Evolutionary conservation across 768 basidiomycete genomes (phyloP).

Genomic region (Amanita muscaria): DNA sequence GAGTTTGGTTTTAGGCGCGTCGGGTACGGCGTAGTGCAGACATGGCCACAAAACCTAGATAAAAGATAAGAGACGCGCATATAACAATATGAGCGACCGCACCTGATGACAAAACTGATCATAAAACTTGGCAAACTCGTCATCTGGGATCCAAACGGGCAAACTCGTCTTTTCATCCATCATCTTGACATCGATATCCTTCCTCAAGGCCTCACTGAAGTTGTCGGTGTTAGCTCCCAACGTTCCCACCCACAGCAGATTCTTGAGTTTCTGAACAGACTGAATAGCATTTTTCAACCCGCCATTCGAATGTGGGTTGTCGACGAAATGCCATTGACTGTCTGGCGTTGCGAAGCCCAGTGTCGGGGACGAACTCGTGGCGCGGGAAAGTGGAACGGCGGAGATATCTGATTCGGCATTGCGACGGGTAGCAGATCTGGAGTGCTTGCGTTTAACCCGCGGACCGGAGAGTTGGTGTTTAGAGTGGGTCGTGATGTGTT

Average conservation of each 20-base stretch:
- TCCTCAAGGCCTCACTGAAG: conserved; percentile 46
- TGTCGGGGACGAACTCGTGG: neutral
- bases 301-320: conserved; percentile 71
- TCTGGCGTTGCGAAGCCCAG: no score
- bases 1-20: conserved; percentile 76
- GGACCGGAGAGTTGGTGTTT: conserved; percentile 25
- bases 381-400: conserved; percentile 13
- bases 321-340: conserved; percentile 42
- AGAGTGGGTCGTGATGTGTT: conserved; percentile 41
- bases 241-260: conserved; percentile 59
- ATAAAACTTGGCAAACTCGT: conserved; percentile 71
- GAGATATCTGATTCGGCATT: neutral
- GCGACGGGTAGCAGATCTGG: conserved; percentile 45
- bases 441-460: conserved; percentile 42
- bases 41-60: conserved; percentile 75
- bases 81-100: conserved; percentile 12
- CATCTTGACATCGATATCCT: conserved; percentile 45
- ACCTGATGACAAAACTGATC: conserved; percentile 85
- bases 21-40: conserved; percentile 79
- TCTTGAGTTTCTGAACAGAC: conserved; percentile 48
- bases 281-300: conserved; percentile 78
- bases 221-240: conserved; percentile 64
- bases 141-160: conserved; percentile 76
- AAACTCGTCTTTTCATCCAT: conserved; percentile 29
- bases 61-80: neutral